These are phyloP conservation scores for Penicillium sp. DNA, from an alignment of 2,329 filamentous ascomycete genomes.

Conservation along the genomic window DNA sequence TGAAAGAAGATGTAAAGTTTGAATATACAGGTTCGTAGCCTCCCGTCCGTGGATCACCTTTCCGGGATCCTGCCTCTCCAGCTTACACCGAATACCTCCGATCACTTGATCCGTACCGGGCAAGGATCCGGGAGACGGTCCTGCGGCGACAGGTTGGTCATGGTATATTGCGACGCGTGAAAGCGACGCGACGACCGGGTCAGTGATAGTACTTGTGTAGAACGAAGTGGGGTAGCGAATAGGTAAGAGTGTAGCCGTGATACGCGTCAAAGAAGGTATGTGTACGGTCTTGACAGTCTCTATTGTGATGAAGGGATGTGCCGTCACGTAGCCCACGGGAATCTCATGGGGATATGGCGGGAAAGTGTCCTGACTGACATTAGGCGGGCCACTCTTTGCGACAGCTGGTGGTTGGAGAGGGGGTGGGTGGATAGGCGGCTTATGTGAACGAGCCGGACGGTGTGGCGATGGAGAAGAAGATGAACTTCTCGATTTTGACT, in stretches of 20 bases:
- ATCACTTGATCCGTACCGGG: slow-evolving; percentile 46
- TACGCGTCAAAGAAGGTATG: slow-evolving; percentile 56
- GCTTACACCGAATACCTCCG: slow-evolving; percentile 49
- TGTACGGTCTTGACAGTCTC: slow-evolving; percentile 53
- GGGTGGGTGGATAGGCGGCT: slow-evolving; percentile 34
- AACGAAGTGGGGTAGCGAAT: slow-evolving; percentile 62
- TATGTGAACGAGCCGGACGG: slow-evolving; percentile 13
- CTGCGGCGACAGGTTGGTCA: slow-evolving; percentile 41
- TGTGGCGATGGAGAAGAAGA: slow-evolving; percentile 25
- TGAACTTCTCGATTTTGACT: slow-evolving; percentile 28
- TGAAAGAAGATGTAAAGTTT: slow-evolving; percentile 59
- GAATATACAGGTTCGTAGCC: slow-evolving; percentile 57
- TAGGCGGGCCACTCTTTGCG: slow-evolving; percentile 26
- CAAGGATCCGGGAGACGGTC: slow-evolving; percentile 18
- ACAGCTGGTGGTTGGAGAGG: slow-evolving; percentile 26
- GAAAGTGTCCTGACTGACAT: slow-evolving; percentile 26
- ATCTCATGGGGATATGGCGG: slow-evolving; percentile 33
- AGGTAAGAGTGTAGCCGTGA: slow-evolving; percentile 59
- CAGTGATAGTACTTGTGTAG: slow-evolving; percentile 60
- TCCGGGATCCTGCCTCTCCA: slow-evolving; percentile 35
- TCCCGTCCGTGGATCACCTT: slow-evolving; percentile 11
- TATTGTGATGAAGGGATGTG: slow-evolving; percentile 54
- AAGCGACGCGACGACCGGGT: slow-evolving; percentile 52
- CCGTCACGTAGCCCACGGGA: slow-evolving; percentile 30
- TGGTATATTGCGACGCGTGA: slow-evolving; percentile 62